Percentiles rank a stretch among this genome's conserved stretches.
Conservation (phyloP, 495 filamentous ascomycete genomes). For the Hypomontagnella monticulosa region DNA sequence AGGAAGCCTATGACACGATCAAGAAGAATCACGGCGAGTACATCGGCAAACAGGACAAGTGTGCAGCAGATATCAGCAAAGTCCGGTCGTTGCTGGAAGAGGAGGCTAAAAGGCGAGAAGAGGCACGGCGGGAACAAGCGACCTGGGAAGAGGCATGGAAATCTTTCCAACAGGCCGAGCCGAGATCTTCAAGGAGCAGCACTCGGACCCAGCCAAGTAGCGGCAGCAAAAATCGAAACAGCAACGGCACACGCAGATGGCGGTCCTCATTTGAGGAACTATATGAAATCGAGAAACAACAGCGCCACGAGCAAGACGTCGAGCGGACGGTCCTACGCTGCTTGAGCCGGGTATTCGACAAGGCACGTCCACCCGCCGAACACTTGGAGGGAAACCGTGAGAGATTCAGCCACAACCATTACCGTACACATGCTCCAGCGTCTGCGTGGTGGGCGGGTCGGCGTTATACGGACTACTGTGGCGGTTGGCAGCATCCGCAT, state of each 20-base stretch:
- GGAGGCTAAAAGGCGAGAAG: constrained; percentile 39
- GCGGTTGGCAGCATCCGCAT: constrained; percentile 10
- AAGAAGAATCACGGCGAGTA: constrained; percentile 32
- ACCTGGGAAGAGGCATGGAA: constrained; percentile 41
- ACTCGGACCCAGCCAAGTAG: constrained; percentile 14
- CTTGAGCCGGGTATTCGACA: constrained; percentile 9
- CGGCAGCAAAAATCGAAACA: constrained; percentile 10
- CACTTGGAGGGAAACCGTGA: constrained; percentile 11
- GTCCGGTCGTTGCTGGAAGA: constrained; percentile 39
- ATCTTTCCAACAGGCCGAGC: constrained; percentile 27
- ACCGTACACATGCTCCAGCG: constrained; percentile 10
- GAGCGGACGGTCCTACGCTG: constrained; percentile 8
- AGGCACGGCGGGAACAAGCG: constrained; percentile 30
- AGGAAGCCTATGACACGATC: constrained; percentile 35
- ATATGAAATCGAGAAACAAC: constrained; percentile 18
- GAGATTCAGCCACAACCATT: constrained; percentile 15
- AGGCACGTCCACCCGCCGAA: constrained; percentile 5
- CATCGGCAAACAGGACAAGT: constrained; percentile 33
- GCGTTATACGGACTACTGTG: constrained; percentile 3
- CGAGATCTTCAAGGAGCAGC: constrained; percentile 24
- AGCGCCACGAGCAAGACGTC: constrained; percentile 5
- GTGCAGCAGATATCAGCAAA: constrained; percentile 38
- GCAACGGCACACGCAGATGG: constrained; percentile 9
- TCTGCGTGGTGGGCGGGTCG: constrained; percentile 18
- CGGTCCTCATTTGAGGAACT: constrained; percentile 8